These are phyloP conservation scores for Chlorella sp. DNA, from an alignment of 139 green algal genomes.

Conservation along the genomic window DNA sequence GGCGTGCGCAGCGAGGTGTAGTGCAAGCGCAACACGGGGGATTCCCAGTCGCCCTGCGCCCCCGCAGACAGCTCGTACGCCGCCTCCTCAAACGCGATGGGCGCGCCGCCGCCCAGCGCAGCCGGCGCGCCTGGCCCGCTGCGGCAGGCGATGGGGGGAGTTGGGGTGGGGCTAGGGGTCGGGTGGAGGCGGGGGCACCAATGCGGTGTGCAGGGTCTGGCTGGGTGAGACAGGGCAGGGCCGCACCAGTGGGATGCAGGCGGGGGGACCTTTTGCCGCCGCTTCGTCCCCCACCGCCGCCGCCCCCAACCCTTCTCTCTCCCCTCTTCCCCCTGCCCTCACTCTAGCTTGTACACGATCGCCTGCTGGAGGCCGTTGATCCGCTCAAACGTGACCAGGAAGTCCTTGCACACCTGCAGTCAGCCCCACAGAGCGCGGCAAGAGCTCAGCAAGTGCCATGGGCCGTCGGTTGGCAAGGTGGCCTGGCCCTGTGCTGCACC, in stretches of 20 bases:
- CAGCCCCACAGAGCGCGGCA: too few species aligned
- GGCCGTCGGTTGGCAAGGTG: too few species aligned
- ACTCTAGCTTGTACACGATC: slow-evolving; percentile 34
- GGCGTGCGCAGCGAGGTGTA: slow-evolving; percentile 86
- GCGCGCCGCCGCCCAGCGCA: slow-evolving; percentile 38
- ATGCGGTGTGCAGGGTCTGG: too few species aligned
- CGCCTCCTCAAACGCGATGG: slow-evolving; percentile 73
- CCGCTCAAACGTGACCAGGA: slow-evolving; percentile 40
- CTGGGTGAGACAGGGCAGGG: too few species aligned
- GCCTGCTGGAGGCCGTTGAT: slow-evolving; percentile 36
- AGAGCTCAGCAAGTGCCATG: too few species aligned
- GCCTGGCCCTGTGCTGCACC: too few species aligned
- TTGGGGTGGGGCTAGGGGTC: too few species aligned
- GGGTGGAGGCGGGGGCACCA: too few species aligned
- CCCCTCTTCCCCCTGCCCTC: neutral
- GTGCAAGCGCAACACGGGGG: slow-evolving; percentile 68
- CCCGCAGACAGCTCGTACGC: slow-evolving; percentile 62
- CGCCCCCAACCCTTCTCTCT: neutral
- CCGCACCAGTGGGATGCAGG: too few species aligned
- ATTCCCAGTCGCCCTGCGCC: slow-evolving; percentile 76
- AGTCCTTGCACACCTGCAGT: slow-evolving; percentile 6
- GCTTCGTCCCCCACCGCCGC: neutral
- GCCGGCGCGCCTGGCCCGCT: too few species aligned
- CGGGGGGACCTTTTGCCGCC: neutral
- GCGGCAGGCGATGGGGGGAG: too few species aligned